Conservation (phyloP, 2,329 filamentous ascomycete genomes). For the Exophiala viscosa region DNA sequence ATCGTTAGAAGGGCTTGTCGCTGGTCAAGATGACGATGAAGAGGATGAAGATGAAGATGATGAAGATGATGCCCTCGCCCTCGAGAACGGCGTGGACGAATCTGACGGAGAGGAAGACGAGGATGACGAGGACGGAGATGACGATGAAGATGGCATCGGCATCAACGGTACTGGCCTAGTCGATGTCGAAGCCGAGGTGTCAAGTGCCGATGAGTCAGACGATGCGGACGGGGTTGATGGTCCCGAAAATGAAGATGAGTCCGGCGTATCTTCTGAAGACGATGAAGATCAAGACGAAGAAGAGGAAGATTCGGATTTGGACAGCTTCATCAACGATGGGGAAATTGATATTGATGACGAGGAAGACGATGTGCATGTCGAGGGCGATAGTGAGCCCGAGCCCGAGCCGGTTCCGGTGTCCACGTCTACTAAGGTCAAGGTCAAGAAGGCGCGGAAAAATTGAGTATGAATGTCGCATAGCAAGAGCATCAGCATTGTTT, state of each 20-base stretch:
- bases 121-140: conserved; percentile 46
- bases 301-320: conserved; percentile 44
- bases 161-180: conserved; percentile 43
- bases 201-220: conserved; percentile 23
- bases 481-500: conserved; percentile 5
- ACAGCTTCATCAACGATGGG: conserved; percentile 43
- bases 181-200: conserved; percentile 32
- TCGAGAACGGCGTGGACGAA: conserved; percentile 37
- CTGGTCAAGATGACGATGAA: conserved; percentile 9
- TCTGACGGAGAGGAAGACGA: conserved; percentile 54
- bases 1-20: conserved; percentile 26
- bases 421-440: conserved; percentile 25
- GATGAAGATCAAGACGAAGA: conserved; percentile 40
- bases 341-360: conserved; percentile 43
- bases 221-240: conserved; percentile 19
- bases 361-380: conserved; percentile 42
- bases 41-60: conserved; percentile 8
- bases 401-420: conserved; percentile 25
- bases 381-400: conserved; percentile 41
- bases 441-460: not conserved
- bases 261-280: conserved; percentile 10
- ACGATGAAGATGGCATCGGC: conserved; percentile 42
- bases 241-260: conserved; percentile 30
- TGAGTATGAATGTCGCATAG: not conserved
- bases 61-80: conserved; percentile 9